These are phyloP conservation scores for Rhodocollybia butyracea DNA, from an alignment of 768 basidiomycete species.

Conservation along the genomic window DNA sequence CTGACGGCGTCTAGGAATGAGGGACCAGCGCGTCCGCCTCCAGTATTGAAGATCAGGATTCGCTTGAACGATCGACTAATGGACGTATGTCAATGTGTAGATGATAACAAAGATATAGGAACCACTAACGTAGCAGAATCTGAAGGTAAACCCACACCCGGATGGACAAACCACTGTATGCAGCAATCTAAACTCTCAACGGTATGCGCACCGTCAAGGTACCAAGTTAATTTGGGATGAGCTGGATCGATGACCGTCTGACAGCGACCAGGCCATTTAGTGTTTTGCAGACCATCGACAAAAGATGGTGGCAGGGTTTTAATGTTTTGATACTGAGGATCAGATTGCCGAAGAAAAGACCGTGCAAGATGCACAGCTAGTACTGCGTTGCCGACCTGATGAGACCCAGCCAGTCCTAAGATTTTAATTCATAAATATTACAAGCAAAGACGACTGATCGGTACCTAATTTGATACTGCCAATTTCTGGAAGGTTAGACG, in stretches of 20 bases:
- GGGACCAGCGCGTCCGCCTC: slow-evolving; percentile 79
- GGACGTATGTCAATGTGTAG: background rate
- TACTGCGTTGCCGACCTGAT: slow-evolving; percentile 86
- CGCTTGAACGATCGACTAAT: slow-evolving; percentile 27
- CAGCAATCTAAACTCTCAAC: slow-evolving; percentile 85
- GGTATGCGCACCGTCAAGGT: slow-evolving; percentile 95
- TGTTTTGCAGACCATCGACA: slow-evolving; percentile 56
- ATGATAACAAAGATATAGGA: background rate
- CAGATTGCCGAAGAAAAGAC: slow-evolving; percentile 50
- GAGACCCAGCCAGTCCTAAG: slow-evolving; percentile 77
- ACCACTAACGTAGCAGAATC: slow-evolving; percentile 9
- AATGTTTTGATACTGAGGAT: slow-evolving; percentile 19
- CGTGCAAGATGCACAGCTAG: slow-evolving; percentile 76
- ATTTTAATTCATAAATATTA: slow-evolving; percentile 6
- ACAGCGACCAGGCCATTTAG: slow-evolving; percentile 94
- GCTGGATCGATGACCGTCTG: slow-evolving; percentile 72
- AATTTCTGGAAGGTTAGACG: slow-evolving; percentile 50
- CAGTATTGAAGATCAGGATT: slow-evolving; percentile 92
- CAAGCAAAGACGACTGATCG: slow-evolving; percentile 7
- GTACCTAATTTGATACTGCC: slow-evolving; percentile 60
- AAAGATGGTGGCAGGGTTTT: slow-evolving; percentile 48
- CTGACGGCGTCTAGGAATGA: slow-evolving; percentile 64
- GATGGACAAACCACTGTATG: slow-evolving; percentile 81
- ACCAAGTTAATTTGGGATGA: slow-evolving; percentile 65
- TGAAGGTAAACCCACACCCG: slow-evolving; percentile 45